Conservation (phyloP, 805 yeast species). For the Wickerhamomyces strasburgensis region DNA sequence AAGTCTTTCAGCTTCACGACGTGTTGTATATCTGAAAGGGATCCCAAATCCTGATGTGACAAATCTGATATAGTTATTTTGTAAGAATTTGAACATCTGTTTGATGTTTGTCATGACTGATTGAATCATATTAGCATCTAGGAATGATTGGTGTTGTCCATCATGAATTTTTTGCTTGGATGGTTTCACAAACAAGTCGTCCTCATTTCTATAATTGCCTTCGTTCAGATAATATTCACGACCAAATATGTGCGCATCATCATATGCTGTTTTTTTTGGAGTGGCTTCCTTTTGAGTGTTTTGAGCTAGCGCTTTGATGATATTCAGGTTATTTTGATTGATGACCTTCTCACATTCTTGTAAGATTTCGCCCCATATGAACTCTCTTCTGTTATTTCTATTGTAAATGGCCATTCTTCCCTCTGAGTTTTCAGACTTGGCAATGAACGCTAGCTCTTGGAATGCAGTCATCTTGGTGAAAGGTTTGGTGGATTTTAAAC, state of each 20-base stretch:
- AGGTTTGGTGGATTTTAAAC: constrained; percentile 47
- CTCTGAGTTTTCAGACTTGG: constrained; percentile 44
- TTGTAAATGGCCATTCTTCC: constrained; percentile 51
- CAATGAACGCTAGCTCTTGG: constrained; percentile 66
- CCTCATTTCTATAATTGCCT: constrained; percentile 10
- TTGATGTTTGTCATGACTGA: constrained; percentile 9
- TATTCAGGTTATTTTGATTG: constrained; percentile 40
- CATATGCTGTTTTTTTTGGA: constrained; percentile 17
- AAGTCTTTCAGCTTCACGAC: constrained; percentile 52
- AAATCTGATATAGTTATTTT: constrained; percentile 17
- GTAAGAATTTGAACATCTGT: constrained; percentile 1
- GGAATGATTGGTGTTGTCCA: constrained; percentile 9
- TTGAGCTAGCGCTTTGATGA: constrained; percentile 23
- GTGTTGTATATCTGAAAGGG: constrained; percentile 25
- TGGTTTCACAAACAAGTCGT: constrained; percentile 10
- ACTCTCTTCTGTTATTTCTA: constrained; percentile 39
- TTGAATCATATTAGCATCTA: constrained; percentile 18
- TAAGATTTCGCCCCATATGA: constrained; percentile 54
- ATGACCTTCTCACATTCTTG: constrained; percentile 57
- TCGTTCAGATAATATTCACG: constrained; percentile 24
- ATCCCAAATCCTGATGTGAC: constrained; percentile 25
- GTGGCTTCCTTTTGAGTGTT: neutral
- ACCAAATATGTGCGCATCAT: constrained; percentile 30
- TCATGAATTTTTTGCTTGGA: neutral
- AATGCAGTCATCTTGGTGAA: constrained; percentile 61